Evolutionary conservation across 2,329 filamentous ascomycete species (phyloP).

Genomic region (Waltergamsia citrina): DNA sequence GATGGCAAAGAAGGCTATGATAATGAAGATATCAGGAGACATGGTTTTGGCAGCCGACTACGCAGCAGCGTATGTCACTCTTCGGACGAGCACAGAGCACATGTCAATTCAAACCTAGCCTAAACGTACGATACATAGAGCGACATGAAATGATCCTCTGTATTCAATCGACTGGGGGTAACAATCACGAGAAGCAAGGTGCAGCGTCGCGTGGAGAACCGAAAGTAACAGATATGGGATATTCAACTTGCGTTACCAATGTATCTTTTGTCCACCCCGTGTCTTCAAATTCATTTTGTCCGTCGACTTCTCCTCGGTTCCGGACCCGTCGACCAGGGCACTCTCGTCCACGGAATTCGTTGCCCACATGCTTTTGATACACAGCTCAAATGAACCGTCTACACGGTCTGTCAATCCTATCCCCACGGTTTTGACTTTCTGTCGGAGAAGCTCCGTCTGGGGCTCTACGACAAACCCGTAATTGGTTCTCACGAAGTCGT

Average conservation of each 20-base stretch:
- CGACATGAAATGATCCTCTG: no score
- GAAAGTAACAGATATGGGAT: no score
- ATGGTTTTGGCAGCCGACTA: conserved; percentile 53
- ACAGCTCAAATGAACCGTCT: conserved; percentile 80
- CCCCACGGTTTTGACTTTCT: conserved; percentile 78
- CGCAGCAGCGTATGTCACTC: conserved; percentile 53
- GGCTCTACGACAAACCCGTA: conserved; percentile 87
- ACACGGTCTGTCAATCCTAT: conserved; percentile 84
- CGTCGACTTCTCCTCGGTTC: conserved; percentile 4
- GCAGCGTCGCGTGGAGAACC: no score
- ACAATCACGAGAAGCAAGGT: no score
- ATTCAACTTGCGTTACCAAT: conserved; percentile 18
- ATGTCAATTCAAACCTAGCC: no score
- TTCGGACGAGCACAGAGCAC: conserved; percentile 33
- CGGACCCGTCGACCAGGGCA: conserved; percentile 8
- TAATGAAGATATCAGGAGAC: conserved; percentile 64
- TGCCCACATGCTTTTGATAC: conserved; percentile 81
- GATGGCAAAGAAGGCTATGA: conserved; percentile 71
- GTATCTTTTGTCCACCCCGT: conserved; percentile 23
- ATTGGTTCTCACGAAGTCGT: conserved; percentile 91
- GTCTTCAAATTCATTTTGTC: conserved; percentile 22
- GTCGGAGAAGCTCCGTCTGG: conserved; percentile 78
- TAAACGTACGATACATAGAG: no score
- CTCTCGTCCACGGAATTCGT: conserved; percentile 49
- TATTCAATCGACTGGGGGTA: no score